Conservation (phyloP, 2,329 filamentous ascomycete genomes). For the Epichloe coenophiala region DNA sequence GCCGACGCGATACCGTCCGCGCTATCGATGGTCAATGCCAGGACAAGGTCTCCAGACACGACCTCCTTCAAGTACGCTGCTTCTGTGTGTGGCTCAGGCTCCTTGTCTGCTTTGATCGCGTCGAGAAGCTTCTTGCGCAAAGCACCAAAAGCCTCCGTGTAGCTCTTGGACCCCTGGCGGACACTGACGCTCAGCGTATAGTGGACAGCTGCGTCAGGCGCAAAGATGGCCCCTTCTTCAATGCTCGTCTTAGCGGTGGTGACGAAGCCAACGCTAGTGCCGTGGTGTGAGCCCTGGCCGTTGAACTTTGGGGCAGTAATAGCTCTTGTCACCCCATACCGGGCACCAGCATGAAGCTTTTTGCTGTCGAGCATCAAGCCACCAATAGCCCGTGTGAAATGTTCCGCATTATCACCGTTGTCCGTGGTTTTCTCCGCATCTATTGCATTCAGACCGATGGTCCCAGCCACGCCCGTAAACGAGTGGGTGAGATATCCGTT, state of each 20-base stretch:
- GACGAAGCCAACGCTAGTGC: constrained; percentile 45
- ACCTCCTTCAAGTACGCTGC: constrained; percentile 38
- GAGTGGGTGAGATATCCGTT: constrained; percentile 48
- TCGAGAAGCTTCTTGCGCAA: constrained; percentile 41
- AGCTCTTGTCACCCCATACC: constrained; percentile 44
- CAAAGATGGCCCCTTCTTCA: constrained; percentile 37
- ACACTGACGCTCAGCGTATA: constrained; percentile 37
- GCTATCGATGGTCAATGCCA: constrained; percentile 46
- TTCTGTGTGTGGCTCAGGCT: constrained; percentile 31
- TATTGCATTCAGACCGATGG: constrained; percentile 50
- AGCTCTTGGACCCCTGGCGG: constrained; percentile 29
- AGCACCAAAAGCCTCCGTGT: constrained; percentile 38
- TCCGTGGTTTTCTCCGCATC: constrained; percentile 41
- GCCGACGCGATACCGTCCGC: constrained; percentile 49
- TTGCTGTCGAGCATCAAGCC: constrained; percentile 41
- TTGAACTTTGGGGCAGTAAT: constrained; percentile 40
- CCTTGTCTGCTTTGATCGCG: constrained; percentile 24
- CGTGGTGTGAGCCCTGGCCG: constrained; percentile 31
- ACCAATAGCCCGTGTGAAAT: constrained; percentile 45
- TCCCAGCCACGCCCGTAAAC: constrained; percentile 47
- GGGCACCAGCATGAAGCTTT: constrained; percentile 38
- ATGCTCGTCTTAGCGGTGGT: constrained; percentile 35
- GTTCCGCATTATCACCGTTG: constrained; percentile 31
- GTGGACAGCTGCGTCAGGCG: constrained; percentile 40
- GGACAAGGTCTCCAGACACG: constrained; percentile 35